Conservation (phyloP, 495 filamentous ascomycete genomes). For the Penicillium malachiteum region DNA sequence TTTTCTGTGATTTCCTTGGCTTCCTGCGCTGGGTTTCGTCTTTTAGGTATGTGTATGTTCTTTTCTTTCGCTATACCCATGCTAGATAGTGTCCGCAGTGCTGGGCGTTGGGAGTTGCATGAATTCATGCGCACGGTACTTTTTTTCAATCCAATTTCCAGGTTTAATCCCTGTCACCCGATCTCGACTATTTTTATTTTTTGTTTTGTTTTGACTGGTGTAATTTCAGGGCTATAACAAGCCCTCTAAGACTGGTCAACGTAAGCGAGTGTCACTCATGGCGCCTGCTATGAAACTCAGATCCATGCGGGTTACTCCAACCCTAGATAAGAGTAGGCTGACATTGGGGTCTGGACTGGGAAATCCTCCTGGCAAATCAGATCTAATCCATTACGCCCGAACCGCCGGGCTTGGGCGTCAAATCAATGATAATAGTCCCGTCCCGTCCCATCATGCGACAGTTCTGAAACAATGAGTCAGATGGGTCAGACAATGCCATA, state of each 20-base stretch:
- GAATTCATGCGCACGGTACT: neutral
- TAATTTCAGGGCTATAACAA: neutral
- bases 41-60: constrained; percentile 9
- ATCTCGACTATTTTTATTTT: too few species aligned
- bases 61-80: constrained; percentile 28
- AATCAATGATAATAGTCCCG: neutral
- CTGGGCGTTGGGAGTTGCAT: constrained; percentile 22
- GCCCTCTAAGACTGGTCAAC: constrained; percentile 1
- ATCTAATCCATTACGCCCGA: constrained; percentile 7
- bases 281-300: neutral
- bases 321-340: neutral
- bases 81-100: constrained; percentile 19
- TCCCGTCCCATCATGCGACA: neutral
- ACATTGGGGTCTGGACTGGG: neutral
- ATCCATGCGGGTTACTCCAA: neutral
- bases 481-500: neutral
- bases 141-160: neutral
- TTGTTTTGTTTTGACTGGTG: neutral
- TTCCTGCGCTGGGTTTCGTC: neutral
- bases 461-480: neutral
- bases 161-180: too few species aligned
- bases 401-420: neutral
- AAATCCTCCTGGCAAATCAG: neutral
- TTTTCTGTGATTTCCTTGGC: too few species aligned
- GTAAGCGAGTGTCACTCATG: constrained; percentile 1